phyloP scores from a whole-genome alignment of 306 rosid species.

The Cicer yamashitae region DNA sequence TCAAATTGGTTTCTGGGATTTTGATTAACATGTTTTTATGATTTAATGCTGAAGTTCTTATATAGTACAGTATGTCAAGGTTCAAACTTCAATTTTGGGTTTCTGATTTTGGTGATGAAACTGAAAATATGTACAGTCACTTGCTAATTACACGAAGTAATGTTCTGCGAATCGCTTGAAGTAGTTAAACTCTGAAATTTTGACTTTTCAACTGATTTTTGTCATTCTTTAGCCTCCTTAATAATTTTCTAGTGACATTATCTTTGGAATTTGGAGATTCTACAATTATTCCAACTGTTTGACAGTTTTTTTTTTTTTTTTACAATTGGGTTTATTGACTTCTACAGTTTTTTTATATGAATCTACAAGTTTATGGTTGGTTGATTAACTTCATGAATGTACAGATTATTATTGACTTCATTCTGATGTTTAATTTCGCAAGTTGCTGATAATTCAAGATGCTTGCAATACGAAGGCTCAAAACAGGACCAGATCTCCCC shows the following conservation, averaged over 20 bases:
- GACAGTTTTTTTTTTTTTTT: background rate
- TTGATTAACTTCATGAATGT: background rate
- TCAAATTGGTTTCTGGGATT: slow-evolving; percentile 15
- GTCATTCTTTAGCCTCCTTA: background rate
- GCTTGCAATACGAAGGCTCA: slow-evolving; percentile 50
- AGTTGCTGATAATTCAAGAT: slow-evolving; percentile 40
- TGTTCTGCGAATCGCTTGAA: background rate
- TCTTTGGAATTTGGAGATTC: background rate
- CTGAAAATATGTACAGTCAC: background rate
- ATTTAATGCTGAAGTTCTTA: background rate
- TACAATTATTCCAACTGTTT: background rate
- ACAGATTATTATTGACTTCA: slow-evolving; percentile 35
- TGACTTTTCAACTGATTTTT: background rate
- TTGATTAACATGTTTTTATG: background rate
- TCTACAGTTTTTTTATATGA: background rate
- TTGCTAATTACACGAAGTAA: background rate
- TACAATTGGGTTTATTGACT: background rate
- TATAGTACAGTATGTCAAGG: background rate
- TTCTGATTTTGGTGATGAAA: background rate
- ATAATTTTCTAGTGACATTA: background rate
- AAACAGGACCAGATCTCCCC: slow-evolving; percentile 39
- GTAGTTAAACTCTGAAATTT: background rate
- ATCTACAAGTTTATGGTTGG: background rate
- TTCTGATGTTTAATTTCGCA: slow-evolving; percentile 24
- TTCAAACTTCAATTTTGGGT: slow-evolving; percentile 9